Base-by-base conservation (phyloP, 2,329 filamentous ascomycete species). In the Fusarium palustre region DNA sequence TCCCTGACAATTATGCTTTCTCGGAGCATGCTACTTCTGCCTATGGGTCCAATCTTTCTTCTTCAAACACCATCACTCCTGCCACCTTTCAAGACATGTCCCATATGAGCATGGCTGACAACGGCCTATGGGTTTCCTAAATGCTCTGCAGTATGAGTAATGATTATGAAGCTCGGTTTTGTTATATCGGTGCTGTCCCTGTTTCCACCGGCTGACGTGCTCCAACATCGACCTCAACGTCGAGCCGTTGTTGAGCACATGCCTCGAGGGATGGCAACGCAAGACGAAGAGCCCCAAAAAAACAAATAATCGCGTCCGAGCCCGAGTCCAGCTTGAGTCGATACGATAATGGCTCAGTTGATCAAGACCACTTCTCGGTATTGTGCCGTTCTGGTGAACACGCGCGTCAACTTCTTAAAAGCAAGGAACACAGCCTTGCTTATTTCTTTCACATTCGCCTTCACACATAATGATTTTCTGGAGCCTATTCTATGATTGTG, bases 11-110 rank as follows among this genome's bases (percentile, higher is more conserved):
- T 33, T 75, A 75, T 61, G 65, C 72, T 45, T 75, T 68, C 36
- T 74, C 73, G 0, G 73, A 75, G 24, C 72, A 75, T 33, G 64
- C 64, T 31, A 58, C 65, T 34, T 75, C 73, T 8, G 64, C 74
- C 9, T 75, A 72, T n/a, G 54, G 71, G 36, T 73, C 73, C 7
- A 74, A 70, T 43, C 59, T 76, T 33, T 74, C 74, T 25, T 75
- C 74, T n/a, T 66, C 74, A 38, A 75, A 75, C 48, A 76, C 72
- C 20, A 70, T 76, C 41, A 76, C 74, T n/a, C 74, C 74, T 7
- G 53, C 70, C 11, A 74, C 67, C 9, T 74, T 64, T 43, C 70
- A 74, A 41, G 73, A 75, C 5, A 71, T 76, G 56, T 63, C 68
- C 33, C 73, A 75, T 24, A 54, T 75, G 52, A 62, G 34, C 34